A percentile compares a stretch with the other conserved stretches of the same genome.
Conservation (phyloP, 768 basidiomycete species). For the Porpolomopsis calyptriformis region DNA sequence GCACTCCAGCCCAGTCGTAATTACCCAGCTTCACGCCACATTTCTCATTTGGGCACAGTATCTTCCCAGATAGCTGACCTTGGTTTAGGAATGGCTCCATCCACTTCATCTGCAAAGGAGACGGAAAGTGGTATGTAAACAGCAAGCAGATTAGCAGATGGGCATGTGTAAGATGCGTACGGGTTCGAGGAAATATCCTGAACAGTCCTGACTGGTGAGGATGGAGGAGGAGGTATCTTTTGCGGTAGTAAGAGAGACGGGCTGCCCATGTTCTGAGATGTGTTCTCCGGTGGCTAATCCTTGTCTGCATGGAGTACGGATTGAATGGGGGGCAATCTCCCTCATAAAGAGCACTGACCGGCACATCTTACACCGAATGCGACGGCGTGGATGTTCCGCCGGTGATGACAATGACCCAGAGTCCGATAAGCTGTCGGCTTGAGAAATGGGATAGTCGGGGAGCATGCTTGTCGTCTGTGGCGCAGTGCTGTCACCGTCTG, state of each 20-base stretch:
- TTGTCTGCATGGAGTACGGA: conserved; percentile 32
- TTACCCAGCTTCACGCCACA: conserved; percentile 89
- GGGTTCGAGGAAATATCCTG: conserved; percentile 95
- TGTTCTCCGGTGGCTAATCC: conserved; percentile 87
- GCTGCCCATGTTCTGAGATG: conserved; percentile 83
- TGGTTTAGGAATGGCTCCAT: conserved; percentile 74
- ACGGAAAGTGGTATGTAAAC: not conserved
- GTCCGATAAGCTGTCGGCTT: conserved; percentile 13
- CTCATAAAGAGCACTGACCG: conserved; percentile 32
- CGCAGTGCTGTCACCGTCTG: conserved; percentile 66
- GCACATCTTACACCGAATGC: conserved; percentile 90
- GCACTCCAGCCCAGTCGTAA: conserved; percentile 93
- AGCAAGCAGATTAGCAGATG: not conserved
- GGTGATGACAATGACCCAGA: conserved; percentile 51
- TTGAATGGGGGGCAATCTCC: not conserved
- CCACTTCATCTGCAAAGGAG: conserved; percentile 69
- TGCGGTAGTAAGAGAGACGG: conserved; percentile 46
- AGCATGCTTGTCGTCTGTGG: conserved; percentile 69
- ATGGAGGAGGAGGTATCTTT: conserved; percentile 22
- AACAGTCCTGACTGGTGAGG: conserved; percentile 72
- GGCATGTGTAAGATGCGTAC: conserved; percentile 35
- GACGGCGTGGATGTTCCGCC: conserved; percentile 39
- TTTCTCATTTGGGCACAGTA: conserved; percentile 84
- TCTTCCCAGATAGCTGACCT: conserved; percentile 81
- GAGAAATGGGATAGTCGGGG: conserved; percentile 48